Evolutionary conservation across 306 rosid genomes (phyloP), one percentile per base, ranked within the genome.

Genomic region (Castanea crenata): DNA sequence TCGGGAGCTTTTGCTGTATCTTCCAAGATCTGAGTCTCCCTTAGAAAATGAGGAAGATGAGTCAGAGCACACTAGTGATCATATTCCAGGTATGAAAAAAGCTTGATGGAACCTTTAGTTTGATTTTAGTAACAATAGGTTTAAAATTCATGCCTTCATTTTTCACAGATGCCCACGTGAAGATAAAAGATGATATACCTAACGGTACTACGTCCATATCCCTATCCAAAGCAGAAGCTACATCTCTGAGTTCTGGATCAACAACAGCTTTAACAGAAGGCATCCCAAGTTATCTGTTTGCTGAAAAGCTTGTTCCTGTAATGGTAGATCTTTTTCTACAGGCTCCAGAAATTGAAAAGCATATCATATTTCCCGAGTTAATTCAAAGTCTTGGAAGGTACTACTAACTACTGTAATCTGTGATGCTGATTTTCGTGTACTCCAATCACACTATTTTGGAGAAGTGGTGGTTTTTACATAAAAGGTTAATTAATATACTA

Each of bases 381-480:
- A 89, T 95, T 84, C 99, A 90, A 89, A 81, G 96, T 86, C 90
- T 95, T 8, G 98, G 93, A 86, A 92, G 99, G 99, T 95, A 92
- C 86, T 95, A 92, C 86, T 78, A 69, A 56, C 63, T 75, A 68
- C 79, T 74, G 81, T 81, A 16, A 31, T 76, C 29, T 74, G 79
- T 81, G 32, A 69, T 73, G 64, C 71, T 70, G 69, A 25, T 31
- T 55, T 59, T 79, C 32, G 76, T 79, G 73, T 63, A 12, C 12
- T 71, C n/a, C 51, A 19, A 54, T 34, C 85, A 14, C 31, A 77
- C 34, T 52, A 74, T 74, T 74, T n/a, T 3, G 35, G 46, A 58
- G 35, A 41, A 58, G 78, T 71, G 74, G 57, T 76, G 2, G 59
- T 27, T 54, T 73, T 52, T 20, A 18, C 23, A 31, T 72, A 4